Percentiles rank a stretch among this genome's conserved stretches.
These are phyloP conservation scores for Colletotrichum horii DNA, from an alignment of 2,329 filamentous ascomycete species.

Conservation along the genomic window DNA sequence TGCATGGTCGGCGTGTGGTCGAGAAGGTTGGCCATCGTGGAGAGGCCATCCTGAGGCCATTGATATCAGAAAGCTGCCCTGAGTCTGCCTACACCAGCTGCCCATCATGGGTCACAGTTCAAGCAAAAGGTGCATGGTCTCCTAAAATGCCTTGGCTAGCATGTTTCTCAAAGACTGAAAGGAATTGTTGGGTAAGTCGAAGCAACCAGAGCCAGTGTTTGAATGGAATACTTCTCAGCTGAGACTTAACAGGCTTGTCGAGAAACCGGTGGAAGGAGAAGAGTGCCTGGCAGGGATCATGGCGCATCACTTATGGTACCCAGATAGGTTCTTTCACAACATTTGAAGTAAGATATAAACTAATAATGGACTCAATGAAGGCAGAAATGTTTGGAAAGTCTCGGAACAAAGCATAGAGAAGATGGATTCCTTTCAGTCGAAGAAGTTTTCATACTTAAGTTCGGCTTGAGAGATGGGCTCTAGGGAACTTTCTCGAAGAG, in stretches of 20 bases:
- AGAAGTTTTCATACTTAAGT: background rate
- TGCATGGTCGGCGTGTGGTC: background rate
- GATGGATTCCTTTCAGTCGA: background rate
- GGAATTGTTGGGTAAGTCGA: accelerated
- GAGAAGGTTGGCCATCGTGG: background rate
- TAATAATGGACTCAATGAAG: background rate
- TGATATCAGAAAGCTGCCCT: background rate
- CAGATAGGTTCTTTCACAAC: background rate
- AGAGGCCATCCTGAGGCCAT: background rate
- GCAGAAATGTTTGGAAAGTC: accelerated
- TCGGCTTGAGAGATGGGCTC: background rate
- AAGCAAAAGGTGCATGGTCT: background rate
- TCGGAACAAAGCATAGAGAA: background rate
- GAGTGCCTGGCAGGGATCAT: background rate
- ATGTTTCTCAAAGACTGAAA: background rate
- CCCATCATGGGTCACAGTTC: background rate
- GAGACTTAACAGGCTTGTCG: background rate
- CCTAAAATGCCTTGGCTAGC: background rate
- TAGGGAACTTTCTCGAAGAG: background rate
- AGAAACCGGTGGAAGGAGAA: background rate
- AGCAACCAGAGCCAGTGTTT: background rate
- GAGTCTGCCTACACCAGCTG: background rate
- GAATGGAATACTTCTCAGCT: accelerated
- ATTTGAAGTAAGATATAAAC: background rate
- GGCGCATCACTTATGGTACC: background rate